Conservation (phyloP, 73 alveolate genomes). For the Symbiodinium pilosum region DNA sequence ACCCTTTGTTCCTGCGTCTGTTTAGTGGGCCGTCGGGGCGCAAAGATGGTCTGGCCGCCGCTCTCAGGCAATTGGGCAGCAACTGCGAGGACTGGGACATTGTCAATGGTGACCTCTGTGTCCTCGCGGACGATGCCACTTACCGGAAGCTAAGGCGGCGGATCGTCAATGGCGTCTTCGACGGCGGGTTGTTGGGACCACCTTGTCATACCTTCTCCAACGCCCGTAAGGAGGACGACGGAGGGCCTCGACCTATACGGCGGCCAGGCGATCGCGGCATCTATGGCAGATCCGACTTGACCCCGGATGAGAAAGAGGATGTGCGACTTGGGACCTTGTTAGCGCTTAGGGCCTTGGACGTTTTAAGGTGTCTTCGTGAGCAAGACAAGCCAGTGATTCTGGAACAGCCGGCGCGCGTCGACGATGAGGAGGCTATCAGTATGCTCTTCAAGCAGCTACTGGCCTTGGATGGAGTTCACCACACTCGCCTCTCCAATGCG, state of each 20-base stretch:
- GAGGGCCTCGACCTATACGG: conserved; percentile 4
- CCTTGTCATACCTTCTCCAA: conserved; percentile 42
- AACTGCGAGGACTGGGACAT: conserved; percentile 16
- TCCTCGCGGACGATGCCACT: neutral
- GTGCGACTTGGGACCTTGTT: conserved; percentile 23
- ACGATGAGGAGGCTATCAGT: neutral
- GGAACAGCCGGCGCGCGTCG: conserved; percentile 18
- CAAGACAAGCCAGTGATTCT: neutral
- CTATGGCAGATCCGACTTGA: neutral
- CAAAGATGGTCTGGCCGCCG: neutral
- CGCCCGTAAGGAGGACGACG: neutral
- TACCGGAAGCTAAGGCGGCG: neutral
- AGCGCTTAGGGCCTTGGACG: neutral
- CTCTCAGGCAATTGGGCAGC: neutral
- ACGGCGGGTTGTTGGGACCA: neutral
- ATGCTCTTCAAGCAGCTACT: conserved; percentile 1
- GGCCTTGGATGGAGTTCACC: neutral
- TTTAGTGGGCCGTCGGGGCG: conserved; percentile 28
- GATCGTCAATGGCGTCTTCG: neutral
- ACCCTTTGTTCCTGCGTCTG: neutral
- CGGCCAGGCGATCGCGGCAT: neutral
- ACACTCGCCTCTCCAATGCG: neutral
- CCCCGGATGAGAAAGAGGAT: neutral
- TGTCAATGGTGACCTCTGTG: neutral
- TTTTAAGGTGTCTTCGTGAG: neutral